Conservation (phyloP, 2,329 filamentous ascomycete genomes). For the Fusarium austroafricanum region DNA sequence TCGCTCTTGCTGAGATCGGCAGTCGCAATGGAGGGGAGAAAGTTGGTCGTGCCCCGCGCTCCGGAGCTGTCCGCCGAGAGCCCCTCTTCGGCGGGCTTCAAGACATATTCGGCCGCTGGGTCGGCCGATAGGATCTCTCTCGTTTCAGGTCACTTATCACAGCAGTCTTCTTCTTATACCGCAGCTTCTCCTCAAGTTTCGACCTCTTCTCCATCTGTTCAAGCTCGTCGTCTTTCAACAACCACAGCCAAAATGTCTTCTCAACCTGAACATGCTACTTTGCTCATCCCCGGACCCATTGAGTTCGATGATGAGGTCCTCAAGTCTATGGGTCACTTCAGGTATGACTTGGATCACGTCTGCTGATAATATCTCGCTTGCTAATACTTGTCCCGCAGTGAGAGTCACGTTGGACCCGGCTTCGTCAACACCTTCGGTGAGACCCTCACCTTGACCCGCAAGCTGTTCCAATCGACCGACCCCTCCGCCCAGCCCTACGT, state of each 20-base stretch:
- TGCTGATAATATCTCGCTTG: background rate
- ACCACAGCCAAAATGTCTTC: slow-evolving; percentile 65
- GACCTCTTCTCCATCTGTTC: slow-evolving; percentile 27
- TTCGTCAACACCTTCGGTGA: slow-evolving; percentile 95
- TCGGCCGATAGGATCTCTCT: slow-evolving; percentile 49
- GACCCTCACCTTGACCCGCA: slow-evolving; percentile 85
- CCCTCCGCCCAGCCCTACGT: slow-evolving; percentile 89
- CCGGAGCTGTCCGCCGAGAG: slow-evolving; percentile 45
- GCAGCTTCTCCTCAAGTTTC: slow-evolving; percentile 20
- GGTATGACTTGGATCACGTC: slow-evolving; percentile 55
- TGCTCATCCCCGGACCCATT: slow-evolving; percentile 97
- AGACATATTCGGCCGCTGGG: slow-evolving; percentile 39
- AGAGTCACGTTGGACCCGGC: slow-evolving; percentile 90
- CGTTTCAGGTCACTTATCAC: slow-evolving; percentile 44
- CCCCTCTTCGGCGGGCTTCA: slow-evolving; percentile 47
- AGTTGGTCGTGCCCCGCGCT: slow-evolving; percentile 44
- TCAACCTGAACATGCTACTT: slow-evolving; percentile 72
- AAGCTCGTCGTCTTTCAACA: slow-evolving; percentile 41
- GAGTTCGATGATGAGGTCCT: slow-evolving; percentile 98
- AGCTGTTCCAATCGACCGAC: slow-evolving; percentile 92
- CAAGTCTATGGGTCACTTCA: slow-evolving; percentile 94
- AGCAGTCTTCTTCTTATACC: slow-evolving; percentile 34
- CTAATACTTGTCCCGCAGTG: slow-evolving; percentile 62
- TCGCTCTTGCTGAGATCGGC: slow-evolving; percentile 46
- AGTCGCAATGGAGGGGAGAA: slow-evolving; percentile 40